Conservation (phyloP, 1,284 basidiomycete species). For the Melampsora larici-populina region DNA sequence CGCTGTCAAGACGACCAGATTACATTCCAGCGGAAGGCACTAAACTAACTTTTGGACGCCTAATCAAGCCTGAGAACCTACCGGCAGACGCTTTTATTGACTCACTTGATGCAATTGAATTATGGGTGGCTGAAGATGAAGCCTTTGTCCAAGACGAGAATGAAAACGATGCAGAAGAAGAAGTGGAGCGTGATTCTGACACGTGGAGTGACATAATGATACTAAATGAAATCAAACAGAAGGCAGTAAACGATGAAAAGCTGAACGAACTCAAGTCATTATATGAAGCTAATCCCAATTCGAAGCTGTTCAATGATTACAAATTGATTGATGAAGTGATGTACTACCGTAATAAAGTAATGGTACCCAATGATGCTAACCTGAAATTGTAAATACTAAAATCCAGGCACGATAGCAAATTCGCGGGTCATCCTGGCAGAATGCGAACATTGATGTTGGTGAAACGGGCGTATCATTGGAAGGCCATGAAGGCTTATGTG, state of each 20-base stretch:
- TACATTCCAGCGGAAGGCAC: neutral
- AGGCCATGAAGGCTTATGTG: no score
- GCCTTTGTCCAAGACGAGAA: neutral
- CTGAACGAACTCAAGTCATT: neutral
- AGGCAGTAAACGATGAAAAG: neutral
- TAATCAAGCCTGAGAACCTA: neutral
- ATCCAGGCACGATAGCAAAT: no score
- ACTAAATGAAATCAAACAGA: no score
- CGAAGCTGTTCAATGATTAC: neutral
- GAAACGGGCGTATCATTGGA: no score
- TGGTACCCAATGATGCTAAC: neutral
- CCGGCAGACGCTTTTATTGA: neutral
- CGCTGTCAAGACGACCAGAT: no score
- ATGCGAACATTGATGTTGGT: no score
- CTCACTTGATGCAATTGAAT: neutral
- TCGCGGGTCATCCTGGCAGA: no score
- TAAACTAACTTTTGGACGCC: neutral
- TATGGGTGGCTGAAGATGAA: neutral
- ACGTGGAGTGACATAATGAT: no score
- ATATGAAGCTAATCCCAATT: neutral
- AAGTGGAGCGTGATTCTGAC: neutral
- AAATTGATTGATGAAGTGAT: neutral
- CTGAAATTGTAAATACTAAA: neutral
- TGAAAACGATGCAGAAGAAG: neutral
- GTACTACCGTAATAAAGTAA: neutral